These are phyloP conservation scores for Lagenidium giganteum DNA, from an alignment of 352 stramenopile species.

Conservation along the genomic window DNA sequence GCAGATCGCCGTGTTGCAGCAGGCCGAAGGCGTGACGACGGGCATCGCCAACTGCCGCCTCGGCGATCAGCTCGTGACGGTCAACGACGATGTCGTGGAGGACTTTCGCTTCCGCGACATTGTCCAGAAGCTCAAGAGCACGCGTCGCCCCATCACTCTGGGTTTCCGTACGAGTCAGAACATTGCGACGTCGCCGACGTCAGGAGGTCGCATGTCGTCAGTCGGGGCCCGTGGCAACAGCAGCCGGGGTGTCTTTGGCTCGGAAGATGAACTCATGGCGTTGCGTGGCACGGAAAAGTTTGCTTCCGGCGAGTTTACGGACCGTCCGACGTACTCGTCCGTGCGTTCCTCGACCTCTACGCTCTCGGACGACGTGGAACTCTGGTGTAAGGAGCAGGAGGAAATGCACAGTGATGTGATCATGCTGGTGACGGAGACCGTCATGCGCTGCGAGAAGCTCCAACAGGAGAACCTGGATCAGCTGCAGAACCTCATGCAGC, in stretches of 20 bases:
- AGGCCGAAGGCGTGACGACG: constrained; percentile 69
- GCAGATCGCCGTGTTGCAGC: constrained; percentile 77
- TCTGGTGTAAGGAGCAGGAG: constrained; percentile 77
- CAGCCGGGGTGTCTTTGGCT: constrained; percentile 12
- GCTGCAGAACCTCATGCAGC: constrained; percentile 79
- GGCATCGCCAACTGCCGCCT: constrained; percentile 74
- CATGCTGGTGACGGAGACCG: constrained; percentile 75
- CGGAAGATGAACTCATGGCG: constrained; percentile 2
- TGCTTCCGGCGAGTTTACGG: constrained; percentile 4
- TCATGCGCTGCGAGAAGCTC: constrained; percentile 73
- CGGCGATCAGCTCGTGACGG: constrained; percentile 64
- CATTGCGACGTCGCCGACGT: constrained; percentile 54
- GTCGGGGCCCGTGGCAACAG: constrained; percentile 11
- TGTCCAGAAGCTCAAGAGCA: constrained; percentile 72
- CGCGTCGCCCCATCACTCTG: constrained; percentile 59
- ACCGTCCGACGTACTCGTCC: constrained; percentile 38
- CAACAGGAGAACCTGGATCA: constrained; percentile 83
- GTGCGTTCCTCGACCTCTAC: constrained; percentile 50
- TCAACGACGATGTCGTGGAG: constrained; percentile 71
- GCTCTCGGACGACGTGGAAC: constrained; percentile 71
- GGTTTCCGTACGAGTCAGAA: constrained; percentile 67
- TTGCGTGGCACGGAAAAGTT: constrained; percentile 4
- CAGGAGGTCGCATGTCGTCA: constrained; percentile 9
- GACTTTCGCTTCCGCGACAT: constrained; percentile 60
- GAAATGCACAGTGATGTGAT: constrained; percentile 84